Evolutionary conservation across 2,329 filamentous ascomycete genomes (phyloP), one percentile per base, ranked within the genome.

Genomic region (Nothophaeocryptopus gaeumannii): DNA sequence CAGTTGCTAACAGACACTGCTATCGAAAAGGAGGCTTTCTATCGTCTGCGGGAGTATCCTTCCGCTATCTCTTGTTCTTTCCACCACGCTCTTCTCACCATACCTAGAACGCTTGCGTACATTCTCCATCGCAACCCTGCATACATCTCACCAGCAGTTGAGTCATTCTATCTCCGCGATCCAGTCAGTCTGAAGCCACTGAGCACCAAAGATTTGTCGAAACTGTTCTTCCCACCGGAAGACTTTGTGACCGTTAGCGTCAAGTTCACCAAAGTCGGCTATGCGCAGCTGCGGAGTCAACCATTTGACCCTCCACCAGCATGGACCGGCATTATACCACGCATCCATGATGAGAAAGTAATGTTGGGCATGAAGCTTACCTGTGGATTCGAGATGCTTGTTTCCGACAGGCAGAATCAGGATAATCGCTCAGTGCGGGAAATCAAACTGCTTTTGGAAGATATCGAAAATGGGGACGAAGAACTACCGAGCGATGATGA

Each of bases 121-220:
- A 76, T 97, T 33, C 73, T 99, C 2, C 87, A 92, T 60, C 73
- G 80, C 37, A 82, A 84, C 15, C 88, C 91, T 0, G 80, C 84
- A 12, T 84, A 87, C 52, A 83, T 97, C 50, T 85, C 90, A 2
- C 83, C 90, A 0, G 90, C 89, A 1, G 81, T 92, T 2, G 95
- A 99, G 69, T 84, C 87, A 1, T 97, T 99, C 69, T 97, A 97
- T 67, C 78, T 96, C 11, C 84, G 93, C 54, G 91, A 97, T 63
- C 85, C 89, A 0, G 78, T 89, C 50, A 78, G 85, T 0, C 70
- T 96, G 37, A 85, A 85, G 47, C 81, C 84, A 1, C 73, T 96
- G 3, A 73, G 84, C 47, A 77, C 78, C 2, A 73, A 78, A 45
- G 75, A 79, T 31, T 68, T 79, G 0, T 71, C 68, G 0, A 68